Percentiles rank a stretch among this genome's conserved stretches.
phyloP scores from a whole-genome alignment of 495 filamentous ascomycete genomes.

The Neurospora sp. region DNA sequence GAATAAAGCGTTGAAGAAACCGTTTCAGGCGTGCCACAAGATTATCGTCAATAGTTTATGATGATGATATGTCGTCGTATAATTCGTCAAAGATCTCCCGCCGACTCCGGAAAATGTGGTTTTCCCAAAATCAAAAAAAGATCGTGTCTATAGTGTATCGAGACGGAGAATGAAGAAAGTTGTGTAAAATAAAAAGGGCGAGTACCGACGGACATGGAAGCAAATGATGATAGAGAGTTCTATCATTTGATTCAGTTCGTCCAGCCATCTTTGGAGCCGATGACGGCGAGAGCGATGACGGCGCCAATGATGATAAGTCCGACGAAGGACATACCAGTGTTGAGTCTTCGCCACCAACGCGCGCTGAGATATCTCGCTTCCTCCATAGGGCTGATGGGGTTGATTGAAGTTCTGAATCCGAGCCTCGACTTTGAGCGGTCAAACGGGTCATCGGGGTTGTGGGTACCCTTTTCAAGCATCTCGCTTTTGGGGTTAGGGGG shows the following conservation, averaged over 20 bases:
- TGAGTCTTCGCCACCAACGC: conserved; percentile 86
- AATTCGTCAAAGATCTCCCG: not conserved
- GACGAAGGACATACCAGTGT: conserved; percentile 73
- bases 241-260: not conserved
- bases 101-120: not conserved
- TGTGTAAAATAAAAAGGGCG: not conserved
- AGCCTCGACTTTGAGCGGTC: conserved; percentile 32
- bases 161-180: not conserved
- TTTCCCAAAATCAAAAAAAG: not conserved
- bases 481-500: conserved; percentile 44
- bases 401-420: conserved; percentile 20
- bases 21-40: not conserved
- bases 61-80: not conserved
- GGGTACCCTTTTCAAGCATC: conserved; percentile 28
- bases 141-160: not conserved
- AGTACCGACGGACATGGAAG: not conserved
- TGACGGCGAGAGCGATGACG: conserved; percentile 54
- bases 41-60: not conserved
- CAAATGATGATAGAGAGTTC: not conserved
- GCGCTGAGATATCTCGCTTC: conserved; percentile 67
- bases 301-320: conserved; percentile 69
- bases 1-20: not conserved
- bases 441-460: conserved; percentile 13
- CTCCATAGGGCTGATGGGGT: conserved; percentile 31
- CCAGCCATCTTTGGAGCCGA: conserved; percentile 40